Evolutionary conservation across 2,329 filamentous ascomycete genomes (phyloP), one percentile per base, ranked within the genome.

Genomic region (Alternaria dauci): DNA sequence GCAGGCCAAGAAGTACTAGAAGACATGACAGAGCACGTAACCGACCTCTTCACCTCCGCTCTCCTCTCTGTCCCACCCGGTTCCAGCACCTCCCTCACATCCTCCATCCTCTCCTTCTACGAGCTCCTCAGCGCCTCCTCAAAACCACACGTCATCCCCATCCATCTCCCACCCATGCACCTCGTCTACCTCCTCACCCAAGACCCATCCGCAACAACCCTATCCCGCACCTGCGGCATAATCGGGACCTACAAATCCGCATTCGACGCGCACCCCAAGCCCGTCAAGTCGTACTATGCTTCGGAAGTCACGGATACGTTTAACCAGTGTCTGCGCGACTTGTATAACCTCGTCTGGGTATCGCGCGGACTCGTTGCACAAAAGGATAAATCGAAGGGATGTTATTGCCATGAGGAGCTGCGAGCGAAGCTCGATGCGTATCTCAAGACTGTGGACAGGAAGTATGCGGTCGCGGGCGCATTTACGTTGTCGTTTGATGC

Each of bases 271-370:
- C 87, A 89, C 58, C 87, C 80, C 23, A 79, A 55, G 74, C 83
- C 76, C 11, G 64, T 78, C 71, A 54, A 81, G 73, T 62, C 72
- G 69, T 68, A 76, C 67, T 67, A 76, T 66, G 48, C 73, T 52
- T 39, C 58, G 66, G 47, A 69, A 71, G 64, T 62, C 46, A 77
- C 76, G 41, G 86, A 88, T 65, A 80, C 85, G 25, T 94, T 95
- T 80, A 96, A 96, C 75, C 90, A 90, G 23, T 93, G 91, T 74
- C 85, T 96, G 32, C 94, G 95, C 88, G 93, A 96, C 73, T 85
- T 93, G 32, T 94, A 92, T 81, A 96, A 96, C 74, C 88, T 91
- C 52, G 77, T 95, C 47, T 96, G 92, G 92, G 87, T 92, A 8
- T 86, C 87, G 23, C 87, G 89, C 12, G 92, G 90, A 1, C 89